Evolutionary conservation across 306 rosid species (phyloP).

Genomic region (Begonia peltatifolia): DNA sequence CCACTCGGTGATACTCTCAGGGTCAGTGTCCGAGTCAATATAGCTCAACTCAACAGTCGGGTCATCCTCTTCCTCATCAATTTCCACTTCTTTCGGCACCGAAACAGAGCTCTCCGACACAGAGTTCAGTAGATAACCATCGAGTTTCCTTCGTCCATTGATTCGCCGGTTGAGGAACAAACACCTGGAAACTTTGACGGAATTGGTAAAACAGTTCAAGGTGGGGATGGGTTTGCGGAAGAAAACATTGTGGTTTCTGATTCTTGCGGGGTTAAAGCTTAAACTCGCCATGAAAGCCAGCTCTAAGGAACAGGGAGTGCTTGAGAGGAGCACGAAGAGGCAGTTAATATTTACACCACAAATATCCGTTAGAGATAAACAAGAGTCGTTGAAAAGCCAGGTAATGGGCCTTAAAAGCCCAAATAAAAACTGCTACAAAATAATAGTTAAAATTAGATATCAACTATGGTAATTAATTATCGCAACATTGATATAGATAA

Average conservation of each 20-base stretch:
- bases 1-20: constrained; percentile 56
- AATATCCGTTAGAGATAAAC: background rate
- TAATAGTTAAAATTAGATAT: too few relatives aligned
- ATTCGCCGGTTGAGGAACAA: constrained; percentile 5
- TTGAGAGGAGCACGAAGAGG: constrained; percentile 3
- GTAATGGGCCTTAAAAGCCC: too few relatives aligned
- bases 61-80: constrained; percentile 22
- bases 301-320: constrained; percentile 1
- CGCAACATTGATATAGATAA: too few relatives aligned
- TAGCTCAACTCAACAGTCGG: constrained; percentile 63
- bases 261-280: constrained; percentile 51
- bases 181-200: constrained; percentile 21
- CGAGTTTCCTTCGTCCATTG: constrained; percentile 13
- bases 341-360: constrained; percentile 12
- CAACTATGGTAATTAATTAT: too few relatives aligned
- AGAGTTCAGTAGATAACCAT: constrained; percentile 28
- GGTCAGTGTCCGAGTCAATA: constrained; percentile 59
- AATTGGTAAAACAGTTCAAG: constrained; percentile 11
- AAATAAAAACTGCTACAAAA: too few relatives aligned
- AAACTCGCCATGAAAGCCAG: constrained; percentile 63
- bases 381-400: too few relatives aligned
- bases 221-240: constrained; percentile 19
- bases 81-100: constrained; percentile 26
- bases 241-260: constrained; percentile 37
- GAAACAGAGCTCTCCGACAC: constrained; percentile 56